These are phyloP conservation scores for Reticulascus tulasneorum DNA, from an alignment of 2,329 filamentous ascomycete genomes.

Conservation along the genomic window DNA sequence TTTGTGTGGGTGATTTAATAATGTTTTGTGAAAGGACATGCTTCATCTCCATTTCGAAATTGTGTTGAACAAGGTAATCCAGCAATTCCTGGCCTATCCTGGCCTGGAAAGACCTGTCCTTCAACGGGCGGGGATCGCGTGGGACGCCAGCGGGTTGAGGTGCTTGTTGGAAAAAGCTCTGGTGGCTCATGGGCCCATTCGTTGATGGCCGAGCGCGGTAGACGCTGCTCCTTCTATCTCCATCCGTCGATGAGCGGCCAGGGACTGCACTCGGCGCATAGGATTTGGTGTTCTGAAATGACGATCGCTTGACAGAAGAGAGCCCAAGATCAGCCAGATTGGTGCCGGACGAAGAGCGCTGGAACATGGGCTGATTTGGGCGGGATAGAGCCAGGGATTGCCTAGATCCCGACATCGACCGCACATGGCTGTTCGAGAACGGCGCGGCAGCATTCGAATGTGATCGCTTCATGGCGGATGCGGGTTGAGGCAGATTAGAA, in stretches of 20 bases:
- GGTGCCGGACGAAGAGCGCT: constrained; percentile 76
- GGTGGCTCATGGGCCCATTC: constrained; percentile 65
- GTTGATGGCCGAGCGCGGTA: constrained; percentile 67
- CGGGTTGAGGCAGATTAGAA: constrained; percentile 81
- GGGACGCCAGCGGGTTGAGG: constrained; percentile 78
- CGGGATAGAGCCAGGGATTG: constrained; percentile 82
- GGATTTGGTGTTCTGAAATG: constrained; percentile 68
- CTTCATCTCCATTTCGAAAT: constrained; percentile 98
- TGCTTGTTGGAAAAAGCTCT: constrained; percentile 92
- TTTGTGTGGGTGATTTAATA: constrained; percentile 91
- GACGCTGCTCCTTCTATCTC: constrained; percentile 76
- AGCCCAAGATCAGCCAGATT: constrained; percentile 77
- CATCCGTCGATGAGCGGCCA: constrained; percentile 44
- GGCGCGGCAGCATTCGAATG: constrained; percentile 68
- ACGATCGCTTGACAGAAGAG: constrained; percentile 80
- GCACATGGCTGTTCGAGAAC: constrained; percentile 66
- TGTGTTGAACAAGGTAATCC: constrained; percentile 88
- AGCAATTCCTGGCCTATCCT: constrained; percentile 84
- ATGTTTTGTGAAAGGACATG: constrained; percentile 87
- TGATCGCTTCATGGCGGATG: constrained; percentile 90
- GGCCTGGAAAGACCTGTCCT: constrained; percentile 73
- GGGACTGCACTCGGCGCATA: constrained; percentile 21
- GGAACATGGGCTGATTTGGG: constrained; percentile 82
- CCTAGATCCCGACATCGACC: constrained; percentile 77
- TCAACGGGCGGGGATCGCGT: constrained; percentile 80